phyloP scores from a whole-genome alignment of 371 early-diverging fungal genomes.

The Caulochytrium protostelioides region DNA sequence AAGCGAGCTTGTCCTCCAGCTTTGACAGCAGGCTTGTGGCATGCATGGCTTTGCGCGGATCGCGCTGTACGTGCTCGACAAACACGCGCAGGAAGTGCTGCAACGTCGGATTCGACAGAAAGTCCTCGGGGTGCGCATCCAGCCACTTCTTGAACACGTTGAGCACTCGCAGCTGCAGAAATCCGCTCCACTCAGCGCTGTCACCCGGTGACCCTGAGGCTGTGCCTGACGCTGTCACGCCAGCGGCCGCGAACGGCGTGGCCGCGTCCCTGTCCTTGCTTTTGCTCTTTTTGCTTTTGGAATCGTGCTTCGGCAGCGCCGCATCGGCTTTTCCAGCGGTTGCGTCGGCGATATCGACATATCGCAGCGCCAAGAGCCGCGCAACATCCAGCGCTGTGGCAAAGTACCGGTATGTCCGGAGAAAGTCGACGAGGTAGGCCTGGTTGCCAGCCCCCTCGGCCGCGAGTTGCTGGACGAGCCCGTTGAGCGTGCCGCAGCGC shows the following conservation, averaged over 20 bases:
- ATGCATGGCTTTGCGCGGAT: slow-evolving; percentile 20
- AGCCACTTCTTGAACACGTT: slow-evolving; percentile 43
- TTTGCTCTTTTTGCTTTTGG: background rate
- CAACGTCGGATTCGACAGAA: slow-evolving; percentile 15
- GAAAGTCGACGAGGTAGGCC: slow-evolving; percentile 24
- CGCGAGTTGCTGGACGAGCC: no score
- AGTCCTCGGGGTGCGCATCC: slow-evolving; percentile 25
- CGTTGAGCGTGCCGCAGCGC: no score
- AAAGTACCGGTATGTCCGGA: slow-evolving; percentile 36
- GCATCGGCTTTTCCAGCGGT: background rate
- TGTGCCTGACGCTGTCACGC: background rate
- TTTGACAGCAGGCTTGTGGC: slow-evolving; percentile 18
- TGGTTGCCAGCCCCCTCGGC: no score
- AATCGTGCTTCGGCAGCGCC: background rate
- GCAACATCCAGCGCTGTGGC: slow-evolving; percentile 29
- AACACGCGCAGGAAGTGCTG: slow-evolving; percentile 17
- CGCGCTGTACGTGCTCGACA: slow-evolving; percentile 19
- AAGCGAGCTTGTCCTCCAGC: slow-evolving; percentile 8
- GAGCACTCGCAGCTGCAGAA: slow-evolving; percentile 32
- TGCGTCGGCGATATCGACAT: slow-evolving; percentile 12
- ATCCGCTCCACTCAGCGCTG: slow-evolving; percentile 14
- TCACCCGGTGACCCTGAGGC: background rate
- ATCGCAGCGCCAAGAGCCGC: slow-evolving; percentile 28
- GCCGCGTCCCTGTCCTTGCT: background rate
- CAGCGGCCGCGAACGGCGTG: background rate